Conservation (phyloP, 768 basidiomycete genomes). For the Rhodotorula diobovata region DNA sequence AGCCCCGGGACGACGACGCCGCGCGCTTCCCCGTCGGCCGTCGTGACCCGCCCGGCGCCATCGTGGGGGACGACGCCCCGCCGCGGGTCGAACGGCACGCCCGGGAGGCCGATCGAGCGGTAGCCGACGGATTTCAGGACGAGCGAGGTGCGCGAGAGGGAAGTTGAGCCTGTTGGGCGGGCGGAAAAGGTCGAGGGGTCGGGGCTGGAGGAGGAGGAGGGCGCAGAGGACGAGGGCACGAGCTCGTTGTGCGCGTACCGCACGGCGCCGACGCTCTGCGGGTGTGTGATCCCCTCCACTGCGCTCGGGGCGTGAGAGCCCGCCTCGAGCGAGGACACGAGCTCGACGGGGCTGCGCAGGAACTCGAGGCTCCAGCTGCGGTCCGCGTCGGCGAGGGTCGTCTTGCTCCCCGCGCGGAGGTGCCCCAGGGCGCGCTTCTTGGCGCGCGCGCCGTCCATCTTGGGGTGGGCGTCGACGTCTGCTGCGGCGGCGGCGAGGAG, state of each 20-base stretch:
- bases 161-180: constrained; percentile 55
- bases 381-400: constrained; percentile 58
- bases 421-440: constrained; percentile 49
- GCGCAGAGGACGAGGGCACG: background rate
- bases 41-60: constrained; percentile 47
- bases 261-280: constrained; percentile 9
- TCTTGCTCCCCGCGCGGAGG: constrained; percentile 45
- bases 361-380: constrained; percentile 81
- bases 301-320: background rate
- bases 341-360: constrained; percentile 63
- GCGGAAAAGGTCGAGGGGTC: constrained; percentile 52
- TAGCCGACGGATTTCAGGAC: constrained; percentile 87
- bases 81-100: constrained; percentile 48
- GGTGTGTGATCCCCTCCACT: background rate
- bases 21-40: constrained; percentile 44
- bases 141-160: constrained; percentile 62
- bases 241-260: constrained; percentile 31
- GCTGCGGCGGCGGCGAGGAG: constrained; percentile 43
- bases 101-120: constrained; percentile 47
- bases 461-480: constrained; percentile 34
- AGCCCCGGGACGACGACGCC: constrained; percentile 53
- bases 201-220: background rate
- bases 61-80: constrained; percentile 52
- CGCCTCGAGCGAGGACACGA: constrained; percentile 17
- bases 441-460: constrained; percentile 45